Evolutionary conservation across 768 basidiomycete species (phyloP), one percentile per base, ranked within the genome.

Genomic region (Lyophyllum semitale): DNA sequence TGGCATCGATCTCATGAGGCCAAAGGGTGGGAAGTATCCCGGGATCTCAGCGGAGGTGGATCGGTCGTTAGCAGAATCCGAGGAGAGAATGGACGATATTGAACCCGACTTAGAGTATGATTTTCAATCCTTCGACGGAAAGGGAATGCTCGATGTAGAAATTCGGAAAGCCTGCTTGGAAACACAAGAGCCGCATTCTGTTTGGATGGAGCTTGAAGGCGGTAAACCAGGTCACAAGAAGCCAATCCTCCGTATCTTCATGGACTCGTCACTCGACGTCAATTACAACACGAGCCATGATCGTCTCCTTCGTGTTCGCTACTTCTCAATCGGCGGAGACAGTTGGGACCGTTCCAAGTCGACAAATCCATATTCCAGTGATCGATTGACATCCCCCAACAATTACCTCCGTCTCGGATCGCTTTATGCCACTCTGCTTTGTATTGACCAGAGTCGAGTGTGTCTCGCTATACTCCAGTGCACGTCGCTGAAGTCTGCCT

Each of bases 1-100:
- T 4, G 50, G 51, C 18, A 53, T 60, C 3, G 67, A 71, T 32
- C 51, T 71, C 18, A 47, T 69, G 51, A 48, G 62, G 7, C 68
- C 69, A 3, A 55, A 53, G 2, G 62, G 63, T 9, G 65, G 68
- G 2, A 63, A 64, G 40, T 71, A 69, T 53, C 68, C 67, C 9
- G 66, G 65, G n/a, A 59, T 69, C 17, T 62, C 68, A n/a, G 35
- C 44, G 3, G 66, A 67, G 38, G 50, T 62, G 1, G 67, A 71
- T 48, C 55, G 65, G 13, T 68, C 62, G 2, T 12, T 65, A 18
- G 25, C 11, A 25, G 23, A 25, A 22, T 3, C 22, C 9, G 42
- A 3, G 22, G 42, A 9, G 15, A 17, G 4, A 15, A 6, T 18
- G 2, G 42, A 15, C 23, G 22, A 23, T 3, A 8, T 25, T 43